These are phyloP conservation scores for Metrosideros polymorpha DNA, from an alignment of 441 rosid species.

Conservation along the genomic window DNA sequence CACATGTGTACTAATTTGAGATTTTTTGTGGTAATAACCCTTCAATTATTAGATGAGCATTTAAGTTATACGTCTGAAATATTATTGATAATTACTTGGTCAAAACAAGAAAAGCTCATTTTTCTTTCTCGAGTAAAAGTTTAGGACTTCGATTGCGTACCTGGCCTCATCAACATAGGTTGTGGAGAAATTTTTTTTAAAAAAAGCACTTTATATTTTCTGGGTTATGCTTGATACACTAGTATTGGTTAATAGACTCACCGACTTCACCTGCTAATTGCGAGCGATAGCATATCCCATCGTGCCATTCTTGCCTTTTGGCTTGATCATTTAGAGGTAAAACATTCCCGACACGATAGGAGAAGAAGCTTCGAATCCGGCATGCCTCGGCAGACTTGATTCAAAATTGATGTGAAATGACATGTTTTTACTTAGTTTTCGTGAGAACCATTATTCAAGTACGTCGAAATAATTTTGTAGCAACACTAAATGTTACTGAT, in stretches of 20 bases:
- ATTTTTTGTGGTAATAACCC: too few species aligned
- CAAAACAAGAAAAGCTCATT: background rate
- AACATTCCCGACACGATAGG: too few species aligned
- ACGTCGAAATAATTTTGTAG: too few species aligned
- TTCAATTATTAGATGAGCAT: background rate
- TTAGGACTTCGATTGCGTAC: background rate
- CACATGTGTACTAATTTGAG: too few species aligned
- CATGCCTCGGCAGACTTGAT: too few species aligned
- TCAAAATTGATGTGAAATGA: too few species aligned
- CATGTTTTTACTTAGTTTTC: too few species aligned
- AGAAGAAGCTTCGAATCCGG: too few species aligned
- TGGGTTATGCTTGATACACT: background rate
- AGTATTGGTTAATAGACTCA: rapidly evolving
- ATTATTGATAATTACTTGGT: background rate
- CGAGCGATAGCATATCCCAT: background rate
- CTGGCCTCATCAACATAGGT: background rate
- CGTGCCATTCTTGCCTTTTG: background rate
- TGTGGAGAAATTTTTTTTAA: background rate
- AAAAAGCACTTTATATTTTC: background rate
- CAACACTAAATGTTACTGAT: too few species aligned
- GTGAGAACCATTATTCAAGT: too few species aligned
- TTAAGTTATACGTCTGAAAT: rapidly evolving
- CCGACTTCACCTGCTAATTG: background rate
- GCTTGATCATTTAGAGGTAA: too few species aligned
- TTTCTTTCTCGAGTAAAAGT: background rate